Conservation (phyloP, 768 basidiomycete genomes). For the Infundibulicybe gibba region DNA sequence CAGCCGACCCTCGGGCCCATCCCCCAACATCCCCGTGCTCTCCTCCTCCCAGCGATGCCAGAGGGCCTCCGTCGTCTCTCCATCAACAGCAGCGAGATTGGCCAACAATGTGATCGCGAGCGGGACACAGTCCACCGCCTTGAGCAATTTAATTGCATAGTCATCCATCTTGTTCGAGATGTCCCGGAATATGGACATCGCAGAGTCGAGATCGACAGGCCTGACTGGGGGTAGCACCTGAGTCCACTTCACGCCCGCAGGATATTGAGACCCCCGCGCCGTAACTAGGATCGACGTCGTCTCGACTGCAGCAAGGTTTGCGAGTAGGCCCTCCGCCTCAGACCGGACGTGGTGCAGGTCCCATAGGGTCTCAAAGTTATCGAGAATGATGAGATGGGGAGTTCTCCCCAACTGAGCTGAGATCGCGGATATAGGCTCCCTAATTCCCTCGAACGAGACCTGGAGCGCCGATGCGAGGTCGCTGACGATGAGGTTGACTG, state of each 20-base stretch:
- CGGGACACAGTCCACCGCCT: slow-evolving; percentile 27
- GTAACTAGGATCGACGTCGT: slow-evolving; percentile 22
- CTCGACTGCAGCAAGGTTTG: slow-evolving; percentile 13
- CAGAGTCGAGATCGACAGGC: slow-evolving; percentile 19
- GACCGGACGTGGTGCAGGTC: slow-evolving; percentile 16
- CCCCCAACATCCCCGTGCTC: slow-evolving; percentile 22
- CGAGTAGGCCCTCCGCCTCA: slow-evolving; percentile 19
- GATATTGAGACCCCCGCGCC: slow-evolving; percentile 24
- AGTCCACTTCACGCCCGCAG: slow-evolving; percentile 20
- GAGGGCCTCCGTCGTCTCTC: slow-evolving; percentile 21
- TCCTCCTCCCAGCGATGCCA: slow-evolving; percentile 26
- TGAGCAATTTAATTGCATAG: slow-evolving; percentile 16
- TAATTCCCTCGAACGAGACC: slow-evolving; percentile 7
- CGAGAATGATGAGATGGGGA: slow-evolving; percentile 20
- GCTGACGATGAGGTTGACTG: slow-evolving; percentile 16
- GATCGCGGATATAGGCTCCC: slow-evolving; percentile 12
- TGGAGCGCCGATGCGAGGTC: slow-evolving; percentile 17
- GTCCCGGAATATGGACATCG: slow-evolving; percentile 16
- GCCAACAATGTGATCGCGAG: slow-evolving; percentile 28
- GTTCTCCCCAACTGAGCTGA: slow-evolving; percentile 6
- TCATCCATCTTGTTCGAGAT: slow-evolving; percentile 20
- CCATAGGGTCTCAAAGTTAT: slow-evolving; percentile 32
- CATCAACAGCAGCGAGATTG: slow-evolving; percentile 25
- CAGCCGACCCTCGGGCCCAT: slow-evolving; percentile 18
- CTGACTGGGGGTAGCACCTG: slow-evolving; percentile 20